Conservation (phyloP, 2,329 filamentous ascomycete genomes). For the Microascus cirrosus region DNA sequence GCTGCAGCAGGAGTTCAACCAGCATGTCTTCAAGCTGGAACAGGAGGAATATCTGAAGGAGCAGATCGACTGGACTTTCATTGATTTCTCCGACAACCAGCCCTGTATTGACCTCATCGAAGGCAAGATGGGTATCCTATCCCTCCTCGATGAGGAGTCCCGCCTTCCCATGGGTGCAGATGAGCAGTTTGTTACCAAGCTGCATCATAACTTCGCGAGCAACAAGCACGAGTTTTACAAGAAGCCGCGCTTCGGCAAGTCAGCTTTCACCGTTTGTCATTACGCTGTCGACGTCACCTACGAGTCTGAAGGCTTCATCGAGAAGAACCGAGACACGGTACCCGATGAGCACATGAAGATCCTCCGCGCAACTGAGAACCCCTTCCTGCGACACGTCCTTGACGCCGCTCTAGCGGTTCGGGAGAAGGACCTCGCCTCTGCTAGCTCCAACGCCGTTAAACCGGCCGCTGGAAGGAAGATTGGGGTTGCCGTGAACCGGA, state of each 20-base stretch:
- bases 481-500: constrained; percentile 85
- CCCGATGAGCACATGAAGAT: constrained; percentile 97
- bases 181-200: constrained; percentile 90
- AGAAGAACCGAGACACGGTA: constrained; percentile 98
- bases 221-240: constrained; percentile 98
- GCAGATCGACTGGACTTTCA: constrained; percentile 98
- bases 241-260: constrained; percentile 96
- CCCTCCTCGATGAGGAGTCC: constrained; percentile 90
- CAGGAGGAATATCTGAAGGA: constrained; percentile 96
- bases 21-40: constrained; percentile 97
- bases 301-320: constrained; percentile 97
- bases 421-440: constrained; percentile 69
- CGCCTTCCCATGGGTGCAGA: constrained; percentile 94
- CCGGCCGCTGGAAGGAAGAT: constrained; percentile 74
- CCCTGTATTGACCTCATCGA: constrained; percentile 98
- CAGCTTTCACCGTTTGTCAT: constrained; percentile 94
- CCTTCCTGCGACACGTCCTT: constrained; percentile 74
- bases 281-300: constrained; percentile 98
- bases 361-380: constrained; percentile 70
- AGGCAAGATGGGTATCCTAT: constrained; percentile 86
- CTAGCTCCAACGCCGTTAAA: constrained; percentile 62
- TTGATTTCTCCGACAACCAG: constrained; percentile 98
- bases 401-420: constrained; percentile 77
- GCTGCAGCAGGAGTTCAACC: constrained; percentile 97
- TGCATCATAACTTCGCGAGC: constrained; percentile 83